Percentiles rank a stretch among this genome's conserved stretches.
Conservation (phyloP, 2,329 filamentous ascomycete genomes). For the Clonostachys byssicola region DNA sequence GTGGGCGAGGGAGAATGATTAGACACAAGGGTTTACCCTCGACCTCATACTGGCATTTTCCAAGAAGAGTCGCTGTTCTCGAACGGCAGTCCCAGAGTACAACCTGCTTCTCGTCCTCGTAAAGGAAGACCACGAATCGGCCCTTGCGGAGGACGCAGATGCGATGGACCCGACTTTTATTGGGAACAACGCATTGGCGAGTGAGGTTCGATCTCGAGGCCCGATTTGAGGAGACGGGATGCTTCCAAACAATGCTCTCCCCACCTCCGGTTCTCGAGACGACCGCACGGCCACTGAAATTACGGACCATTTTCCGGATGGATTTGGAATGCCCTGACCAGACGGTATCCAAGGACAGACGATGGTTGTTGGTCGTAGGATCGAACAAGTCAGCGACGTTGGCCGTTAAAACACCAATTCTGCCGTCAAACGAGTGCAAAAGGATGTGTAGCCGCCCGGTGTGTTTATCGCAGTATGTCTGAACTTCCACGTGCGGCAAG, state of each 20-base stretch:
- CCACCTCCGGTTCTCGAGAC: slow-evolving; percentile 76
- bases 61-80: slow-evolving; percentile 52
- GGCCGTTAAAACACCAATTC: slow-evolving; percentile 76
- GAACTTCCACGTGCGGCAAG: slow-evolving; percentile 58
- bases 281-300: slow-evolving; percentile 73
- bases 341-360: slow-evolving; percentile 58
- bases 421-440: slow-evolving; percentile 80
- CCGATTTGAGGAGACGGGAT: slow-evolving; percentile 37
- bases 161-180: slow-evolving; percentile 70
- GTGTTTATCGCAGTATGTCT: slow-evolving; percentile 65
- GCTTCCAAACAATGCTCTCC: slow-evolving; percentile 81
- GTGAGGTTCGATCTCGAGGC: slow-evolving; percentile 40
- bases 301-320: slow-evolving; percentile 82
- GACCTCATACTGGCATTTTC: slow-evolving; percentile 44
- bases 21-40: slow-evolving; percentile 75
- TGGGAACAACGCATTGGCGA: slow-evolving; percentile 64
- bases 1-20: slow-evolving; percentile 63
- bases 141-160: slow-evolving; percentile 76
- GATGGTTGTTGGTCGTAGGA: slow-evolving; percentile 54
- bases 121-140: slow-evolving; percentile 75
- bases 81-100: slow-evolving; percentile 76
- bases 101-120: slow-evolving; percentile 58
- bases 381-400: slow-evolving; percentile 79
- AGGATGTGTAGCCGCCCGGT: slow-evolving; percentile 68
- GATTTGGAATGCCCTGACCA: slow-evolving; percentile 84